Conservation (phyloP, 257 asterid species). For the Lantana camara region DNA sequence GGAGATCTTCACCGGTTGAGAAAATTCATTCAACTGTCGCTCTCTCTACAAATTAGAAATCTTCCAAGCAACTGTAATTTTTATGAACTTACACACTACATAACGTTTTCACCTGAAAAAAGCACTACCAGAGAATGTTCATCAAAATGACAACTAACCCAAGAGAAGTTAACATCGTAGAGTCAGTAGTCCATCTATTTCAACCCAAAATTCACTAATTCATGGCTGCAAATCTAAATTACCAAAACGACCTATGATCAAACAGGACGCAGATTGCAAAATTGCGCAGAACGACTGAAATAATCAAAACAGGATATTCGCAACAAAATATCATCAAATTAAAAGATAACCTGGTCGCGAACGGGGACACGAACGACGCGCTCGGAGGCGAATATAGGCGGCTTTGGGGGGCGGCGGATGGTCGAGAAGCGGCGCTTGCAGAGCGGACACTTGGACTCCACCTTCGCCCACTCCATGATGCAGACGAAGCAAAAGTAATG, state of each 20-base stretch:
- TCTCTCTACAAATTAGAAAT: too few relatives aligned
- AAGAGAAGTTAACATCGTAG: too few relatives aligned
- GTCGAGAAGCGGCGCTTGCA: slow-evolving; percentile 75
- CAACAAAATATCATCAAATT: neutral
- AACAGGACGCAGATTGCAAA: neutral
- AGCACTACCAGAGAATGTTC: too few relatives aligned
- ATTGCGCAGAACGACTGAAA: neutral
- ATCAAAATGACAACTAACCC: too few relatives aligned
- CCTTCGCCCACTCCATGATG: slow-evolving; percentile 84
- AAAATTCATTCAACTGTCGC: too few relatives aligned
- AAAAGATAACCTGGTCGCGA: slow-evolving; percentile 65
- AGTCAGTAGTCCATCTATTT: too few relatives aligned
- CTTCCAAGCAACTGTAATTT: too few relatives aligned
- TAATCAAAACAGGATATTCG: neutral
- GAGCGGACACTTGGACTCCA: slow-evolving; percentile 75
- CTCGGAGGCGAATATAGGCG: slow-evolving; percentile 51
- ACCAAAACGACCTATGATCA: neutral
- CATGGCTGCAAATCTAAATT: neutral
- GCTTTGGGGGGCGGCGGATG: slow-evolving; percentile 66
- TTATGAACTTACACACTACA: too few relatives aligned
- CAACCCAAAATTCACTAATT: neutral
- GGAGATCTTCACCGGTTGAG: too few relatives aligned
- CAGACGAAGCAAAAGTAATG: slow-evolving; percentile 78
- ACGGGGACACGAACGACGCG: slow-evolving; percentile 59
- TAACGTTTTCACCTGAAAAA: too few relatives aligned